Conservation (phyloP, 2,329 filamentous ascomycete genomes). For the Stromatinia cepivora region DNA sequence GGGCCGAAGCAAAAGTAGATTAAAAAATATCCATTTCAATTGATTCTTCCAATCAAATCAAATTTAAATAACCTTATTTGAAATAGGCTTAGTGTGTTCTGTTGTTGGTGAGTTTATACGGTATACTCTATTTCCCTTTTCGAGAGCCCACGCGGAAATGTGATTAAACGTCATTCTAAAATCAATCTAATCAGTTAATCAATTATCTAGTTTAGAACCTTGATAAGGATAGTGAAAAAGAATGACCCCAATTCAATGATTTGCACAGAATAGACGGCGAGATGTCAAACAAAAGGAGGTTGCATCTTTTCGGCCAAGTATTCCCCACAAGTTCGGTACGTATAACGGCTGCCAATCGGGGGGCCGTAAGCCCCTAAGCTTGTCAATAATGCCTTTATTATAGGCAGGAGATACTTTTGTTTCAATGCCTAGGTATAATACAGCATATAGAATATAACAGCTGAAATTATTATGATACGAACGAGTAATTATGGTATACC, state of each 20-base stretch:
- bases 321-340: slow-evolving; percentile 15
- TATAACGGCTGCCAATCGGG: slow-evolving; percentile 1
- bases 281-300: background rate
- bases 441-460: background rate
- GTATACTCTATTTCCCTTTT: background rate
- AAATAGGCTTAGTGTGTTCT: too few species aligned
- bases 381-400: slow-evolving; percentile 1
- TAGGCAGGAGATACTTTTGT: background rate
- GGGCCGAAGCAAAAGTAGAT: too few species aligned
- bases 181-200: background rate
- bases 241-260: background rate
- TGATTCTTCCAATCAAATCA: too few species aligned
- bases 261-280: background rate
- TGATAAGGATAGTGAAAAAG: background rate
- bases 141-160: background rate
- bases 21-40: too few species aligned
- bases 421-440: background rate
- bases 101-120: too few species aligned
- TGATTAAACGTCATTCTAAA: slow-evolving; percentile 1
- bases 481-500: background rate
- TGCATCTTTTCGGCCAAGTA: background rate
- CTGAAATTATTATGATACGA: background rate
- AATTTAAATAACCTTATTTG: too few species aligned
- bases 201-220: background rate
- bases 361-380: background rate